Evolutionary conservation across 2,329 filamentous ascomycete genomes (phyloP).

Genomic region (Penicillium sp.): DNA sequence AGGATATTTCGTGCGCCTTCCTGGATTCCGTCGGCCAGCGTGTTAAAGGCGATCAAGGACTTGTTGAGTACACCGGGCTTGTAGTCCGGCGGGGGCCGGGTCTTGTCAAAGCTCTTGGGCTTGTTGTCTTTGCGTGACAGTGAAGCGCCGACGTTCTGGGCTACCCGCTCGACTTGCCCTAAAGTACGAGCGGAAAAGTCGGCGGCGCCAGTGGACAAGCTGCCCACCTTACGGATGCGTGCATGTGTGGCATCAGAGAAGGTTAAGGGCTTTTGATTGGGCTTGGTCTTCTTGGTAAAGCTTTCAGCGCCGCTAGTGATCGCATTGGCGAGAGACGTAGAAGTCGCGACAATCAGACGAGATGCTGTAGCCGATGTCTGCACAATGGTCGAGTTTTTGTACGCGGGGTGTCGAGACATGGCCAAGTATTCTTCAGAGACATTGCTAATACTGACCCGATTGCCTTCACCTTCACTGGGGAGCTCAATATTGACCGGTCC

Average conservation of each 20-base stretch:
- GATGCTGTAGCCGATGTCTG: slow-evolving; percentile 85
- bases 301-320: slow-evolving; percentile 74
- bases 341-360: slow-evolving; percentile 85
- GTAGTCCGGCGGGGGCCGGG: slow-evolving; percentile 68
- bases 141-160: slow-evolving; percentile 84
- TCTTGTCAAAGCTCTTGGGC: slow-evolving; percentile 65
- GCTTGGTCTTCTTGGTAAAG: slow-evolving; percentile 78
- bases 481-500: slow-evolving; percentile 52
- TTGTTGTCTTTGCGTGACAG: slow-evolving; percentile 61
- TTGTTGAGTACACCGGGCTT: slow-evolving; percentile 95
- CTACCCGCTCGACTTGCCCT: slow-evolving; percentile 76
- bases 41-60: slow-evolving; percentile 93
- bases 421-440: slow-evolving; percentile 64
- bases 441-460: slow-evolving; percentile 49
- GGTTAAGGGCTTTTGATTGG: slow-evolving; percentile 75
- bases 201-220: slow-evolving; percentile 77
- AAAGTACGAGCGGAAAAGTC: slow-evolving; percentile 82
- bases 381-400: slow-evolving; percentile 82
- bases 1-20: slow-evolving; percentile 79
- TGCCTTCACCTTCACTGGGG: slow-evolving; percentile 47
- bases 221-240: slow-evolving; percentile 84
- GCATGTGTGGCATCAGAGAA: slow-evolving; percentile 84
- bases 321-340: slow-evolving; percentile 73
- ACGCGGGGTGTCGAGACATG: slow-evolving; percentile 83
- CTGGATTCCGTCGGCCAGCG: slow-evolving; percentile 89